Base-by-base conservation (phyloP, 805 yeast species). In the Nakazawaea ambrosiae region DNA sequence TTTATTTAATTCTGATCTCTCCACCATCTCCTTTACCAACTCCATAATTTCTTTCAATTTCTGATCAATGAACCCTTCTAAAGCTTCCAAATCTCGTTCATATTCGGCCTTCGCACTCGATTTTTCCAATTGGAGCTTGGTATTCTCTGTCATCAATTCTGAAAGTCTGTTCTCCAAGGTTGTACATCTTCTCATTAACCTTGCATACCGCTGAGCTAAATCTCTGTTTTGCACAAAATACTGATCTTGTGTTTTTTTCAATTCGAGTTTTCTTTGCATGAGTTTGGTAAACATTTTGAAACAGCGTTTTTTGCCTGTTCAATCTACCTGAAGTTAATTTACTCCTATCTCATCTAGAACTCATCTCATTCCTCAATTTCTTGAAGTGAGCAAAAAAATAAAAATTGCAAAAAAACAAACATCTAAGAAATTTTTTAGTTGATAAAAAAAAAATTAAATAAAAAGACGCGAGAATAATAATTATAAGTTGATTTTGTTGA, bases 171-270 rank as follows among this genome's bases (percentile, higher is more conserved):
- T 50, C 51, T 80, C 86, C 51, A 82, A 53, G 20, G 68, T 74
- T 4, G 68, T 54, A 19, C 81, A 60, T 45, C 65, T 72, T 27
- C 66, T 51, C 65, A 70, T 61, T 51, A 80, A 58, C 17, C 64
- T 51, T 3, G 81, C 68, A 50, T 77, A 79, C 34, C 68, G 71
- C 43, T 66, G 73, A 1, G 85, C 85, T 20, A 82, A 55, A n/a
- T 70, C 67, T 37, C 63, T 65, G 54, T 81, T 81, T 48, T 74
- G 80, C n/a, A 50, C 51, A 5, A 53, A 34, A 37, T 61, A 67
- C 32, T 56, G 49, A 25, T 47, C 39, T 34, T 42, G 23, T 17
- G 32, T 31, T 19, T 22, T 24, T 29, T 39, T 41, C 20, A 33
- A 33, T 50, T n/a, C n/a, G n/a, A 50, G 15, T 51, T 42, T 25